phyloP scores from a whole-genome alignment of 768 basidiomycete species.

The Clathrus columnatus region DNA sequence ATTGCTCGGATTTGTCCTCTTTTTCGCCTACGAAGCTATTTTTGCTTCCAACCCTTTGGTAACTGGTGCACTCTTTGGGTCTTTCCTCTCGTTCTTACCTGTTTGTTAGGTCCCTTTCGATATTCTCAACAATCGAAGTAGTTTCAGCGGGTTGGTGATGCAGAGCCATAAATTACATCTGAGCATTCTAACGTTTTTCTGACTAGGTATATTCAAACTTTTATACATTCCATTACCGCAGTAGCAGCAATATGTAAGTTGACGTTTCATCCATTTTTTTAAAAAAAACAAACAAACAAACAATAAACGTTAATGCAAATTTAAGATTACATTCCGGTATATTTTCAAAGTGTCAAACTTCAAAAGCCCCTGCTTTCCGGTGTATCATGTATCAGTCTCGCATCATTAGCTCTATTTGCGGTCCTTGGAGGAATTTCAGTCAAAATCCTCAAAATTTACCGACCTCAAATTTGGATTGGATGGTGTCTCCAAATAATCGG shows the following conservation, averaged over 20 bases:
- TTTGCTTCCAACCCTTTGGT: conserved; percentile 28
- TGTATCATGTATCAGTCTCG: conserved; percentile 26
- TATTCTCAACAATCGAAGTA: conserved; percentile 26
- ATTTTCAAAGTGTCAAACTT: conserved; percentile 32
- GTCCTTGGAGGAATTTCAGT: conserved; percentile 31
- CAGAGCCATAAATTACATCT: too few species aligned
- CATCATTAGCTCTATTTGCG: conserved; percentile 30
- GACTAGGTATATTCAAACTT: conserved; percentile 26
- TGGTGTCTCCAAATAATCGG: conserved; percentile 29
- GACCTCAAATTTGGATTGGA: conserved; percentile 26
- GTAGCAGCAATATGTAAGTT: conserved; percentile 20
- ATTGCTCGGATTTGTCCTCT: conserved; percentile 26
- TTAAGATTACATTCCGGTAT: conserved; percentile 35
- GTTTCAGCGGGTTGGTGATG: conserved; percentile 18
- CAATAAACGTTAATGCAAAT: too few species aligned
- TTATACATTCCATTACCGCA: conserved; percentile 18
- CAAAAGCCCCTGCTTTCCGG: conserved; percentile 29
- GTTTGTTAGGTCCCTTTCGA: conserved; percentile 24
- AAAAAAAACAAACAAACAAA: too few species aligned
- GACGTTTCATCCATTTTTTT: too few species aligned
- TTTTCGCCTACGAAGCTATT: conserved; percentile 29
- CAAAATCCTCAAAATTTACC: conserved; percentile 28
- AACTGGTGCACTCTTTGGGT: conserved; percentile 10
- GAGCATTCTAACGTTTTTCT: neutral
- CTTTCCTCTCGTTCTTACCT: neutral